Base-by-base conservation (phyloP, 768 basidiomycete species). In the Leccinum pellstonianum region DNA sequence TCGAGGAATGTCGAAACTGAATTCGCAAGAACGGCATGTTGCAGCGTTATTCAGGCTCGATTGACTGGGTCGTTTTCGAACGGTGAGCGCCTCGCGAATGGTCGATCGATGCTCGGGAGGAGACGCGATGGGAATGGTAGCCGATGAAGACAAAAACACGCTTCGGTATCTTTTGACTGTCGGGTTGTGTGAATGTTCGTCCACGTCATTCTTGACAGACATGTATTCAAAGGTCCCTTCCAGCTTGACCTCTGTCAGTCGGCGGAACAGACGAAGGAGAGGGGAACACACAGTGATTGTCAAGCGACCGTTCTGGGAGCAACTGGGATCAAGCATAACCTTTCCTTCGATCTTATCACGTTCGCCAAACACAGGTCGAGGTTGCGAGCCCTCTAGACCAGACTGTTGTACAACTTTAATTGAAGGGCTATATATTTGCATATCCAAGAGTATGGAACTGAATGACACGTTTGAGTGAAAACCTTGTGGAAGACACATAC, bases 341-440 rank as follows among this genome's bases (percentile, higher is more conserved):
- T 79, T 82, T 35, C 88, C 88, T 62, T 79, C 76, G 15, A 90
- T 77, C 61, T 77, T 80, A 66, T 88, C 86, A 50, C 81, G 79
- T 54, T 84, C 81, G 35, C 81, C 79, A 63, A 86, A 90, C 4
- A 89, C 84, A 2, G 87, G 80, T 23, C 66, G 55, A 37, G 73
- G 63, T 11, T 68, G 69, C 15, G 67, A 62, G 41, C 27, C 60
- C 27, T 66, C 68, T 21, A 71, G 64, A 21, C 68, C 72, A 50
- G 62, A 51, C 19, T 68, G 65, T 15, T 70, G 71, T 9, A 78
- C 72, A n/a, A 79, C 69, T 67, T 83, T 84, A 11, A 87, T 72
- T n/a, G 81, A 85, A 5, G 85, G 80, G 57, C 86, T 88, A 57
- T 83, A 80, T 27, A 90, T 73, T 58, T 83, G 82, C 55, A 90